Evolutionary conservation across 148 eudicot species (phyloP).

Genomic region (Silene uniflora): DNA sequence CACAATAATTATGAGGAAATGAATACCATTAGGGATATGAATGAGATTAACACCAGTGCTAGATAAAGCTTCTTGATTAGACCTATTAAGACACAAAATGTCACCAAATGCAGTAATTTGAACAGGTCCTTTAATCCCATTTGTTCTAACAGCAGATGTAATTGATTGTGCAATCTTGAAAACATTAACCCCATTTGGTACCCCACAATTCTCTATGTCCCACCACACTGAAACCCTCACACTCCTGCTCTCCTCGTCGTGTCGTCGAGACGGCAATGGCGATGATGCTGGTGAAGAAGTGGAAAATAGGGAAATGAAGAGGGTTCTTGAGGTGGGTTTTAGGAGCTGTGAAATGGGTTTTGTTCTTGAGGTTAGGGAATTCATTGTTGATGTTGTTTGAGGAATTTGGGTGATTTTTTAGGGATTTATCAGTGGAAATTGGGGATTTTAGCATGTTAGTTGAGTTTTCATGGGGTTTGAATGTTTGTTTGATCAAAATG

Average conservation of each 20-base stretch:
- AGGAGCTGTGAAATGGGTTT: constrained; percentile 13
- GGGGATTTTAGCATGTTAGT: background rate
- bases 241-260: constrained; percentile 58
- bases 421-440: background rate
- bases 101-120: constrained; percentile 86
- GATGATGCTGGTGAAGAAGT: constrained; percentile 9
- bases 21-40: constrained; percentile 69
- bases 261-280: constrained; percentile 29
- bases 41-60: constrained; percentile 67
- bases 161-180: constrained; percentile 60
- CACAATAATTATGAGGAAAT: background rate
- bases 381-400: constrained; percentile 24
- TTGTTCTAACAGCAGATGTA: constrained; percentile 57
- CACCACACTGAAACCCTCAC: constrained; percentile 93
- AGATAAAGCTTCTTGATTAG: constrained; percentile 65
- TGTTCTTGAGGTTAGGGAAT: constrained; percentile 20
- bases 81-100: constrained; percentile 49
- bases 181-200: constrained; percentile 55
- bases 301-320: constrained; percentile 17
- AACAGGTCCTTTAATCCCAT: constrained; percentile 56
- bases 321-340: constrained; percentile 18
- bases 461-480: background rate
- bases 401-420: background rate
- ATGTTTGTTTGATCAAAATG: constrained; percentile 5
- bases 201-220: constrained; percentile 83